Evolutionary conservation across 108 stramenopile species (phyloP).

Genomic region (Phaeodactylum tricornutum): DNA sequence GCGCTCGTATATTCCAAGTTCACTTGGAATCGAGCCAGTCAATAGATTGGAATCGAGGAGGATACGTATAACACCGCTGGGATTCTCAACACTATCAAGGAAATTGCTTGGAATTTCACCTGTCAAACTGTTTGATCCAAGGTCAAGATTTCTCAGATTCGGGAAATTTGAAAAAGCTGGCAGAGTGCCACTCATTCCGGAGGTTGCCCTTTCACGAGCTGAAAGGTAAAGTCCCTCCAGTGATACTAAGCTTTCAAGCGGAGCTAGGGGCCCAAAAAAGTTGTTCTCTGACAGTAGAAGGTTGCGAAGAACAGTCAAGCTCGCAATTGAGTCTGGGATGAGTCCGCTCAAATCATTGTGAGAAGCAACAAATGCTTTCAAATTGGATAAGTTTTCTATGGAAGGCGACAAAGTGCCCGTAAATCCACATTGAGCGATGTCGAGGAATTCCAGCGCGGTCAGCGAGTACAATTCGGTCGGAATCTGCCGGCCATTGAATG

Average conservation of each 20-base stretch:
- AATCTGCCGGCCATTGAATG: neutral
- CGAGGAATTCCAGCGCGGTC: conserved; percentile 5
- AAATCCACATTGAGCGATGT: conserved; percentile 7
- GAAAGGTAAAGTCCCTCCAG: conserved; percentile 18
- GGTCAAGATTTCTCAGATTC: conserved; percentile 27
- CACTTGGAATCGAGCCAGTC: conserved; percentile 27
- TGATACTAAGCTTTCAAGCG: conserved; percentile 16
- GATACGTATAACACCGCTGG: conserved; percentile 22
- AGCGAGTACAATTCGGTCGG: conserved; percentile 6
- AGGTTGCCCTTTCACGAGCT: conserved; percentile 17
- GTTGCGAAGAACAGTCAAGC: conserved; percentile 9
- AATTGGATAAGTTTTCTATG: conserved; percentile 21
- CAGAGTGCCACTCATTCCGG: conserved; percentile 16
- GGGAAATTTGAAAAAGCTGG: conserved; percentile 15
- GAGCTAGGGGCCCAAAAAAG: conserved; percentile 13
- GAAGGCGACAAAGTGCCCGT: conserved; percentile 19
- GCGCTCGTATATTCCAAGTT: conserved; percentile 1
- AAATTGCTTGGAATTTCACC: conserved; percentile 25
- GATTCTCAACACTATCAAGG: conserved; percentile 2
- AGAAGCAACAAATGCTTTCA: conserved; percentile 47
- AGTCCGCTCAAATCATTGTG: conserved; percentile 39
- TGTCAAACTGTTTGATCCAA: conserved; percentile 38
- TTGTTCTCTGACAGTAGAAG: conserved; percentile 19
- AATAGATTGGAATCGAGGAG: conserved; percentile 26
- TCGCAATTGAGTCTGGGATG: conserved; percentile 19